Evolutionary conservation across 176 grass and related monocot species (phyloP).

Genomic region (Hyparrhenia diplandra): DNA sequence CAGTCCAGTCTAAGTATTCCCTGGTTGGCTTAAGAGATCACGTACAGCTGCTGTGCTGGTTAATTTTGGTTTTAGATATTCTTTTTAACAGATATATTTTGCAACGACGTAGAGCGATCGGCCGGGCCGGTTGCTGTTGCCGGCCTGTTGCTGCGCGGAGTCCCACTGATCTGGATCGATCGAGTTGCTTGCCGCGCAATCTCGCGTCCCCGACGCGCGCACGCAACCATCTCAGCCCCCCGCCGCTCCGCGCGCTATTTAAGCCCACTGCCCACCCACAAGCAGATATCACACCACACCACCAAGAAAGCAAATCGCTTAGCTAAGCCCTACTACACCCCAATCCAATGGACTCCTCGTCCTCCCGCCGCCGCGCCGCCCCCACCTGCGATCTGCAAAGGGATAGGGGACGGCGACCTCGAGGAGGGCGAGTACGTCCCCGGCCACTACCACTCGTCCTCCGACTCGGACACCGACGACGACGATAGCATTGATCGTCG

Average conservation of each 20-base stretch:
- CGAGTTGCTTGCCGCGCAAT: conserved; percentile 20
- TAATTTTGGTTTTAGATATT: no score
- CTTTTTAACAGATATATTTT: no score
- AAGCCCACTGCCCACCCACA: background rate
- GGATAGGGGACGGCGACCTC: background rate
- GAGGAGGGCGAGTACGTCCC: conserved; percentile 32
- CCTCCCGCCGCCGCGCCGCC: background rate
- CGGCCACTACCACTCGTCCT: background rate
- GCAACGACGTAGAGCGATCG: no score
- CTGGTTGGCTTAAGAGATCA: no score
- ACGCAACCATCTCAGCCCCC: background rate
- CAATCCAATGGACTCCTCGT: background rate
- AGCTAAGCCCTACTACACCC: background rate
- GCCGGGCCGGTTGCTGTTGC: background rate
- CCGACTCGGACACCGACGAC: background rate
- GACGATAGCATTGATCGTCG: background rate
- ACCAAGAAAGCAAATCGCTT: background rate
- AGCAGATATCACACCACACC: background rate
- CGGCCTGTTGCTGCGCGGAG: no score
- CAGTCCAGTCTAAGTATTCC: no score
- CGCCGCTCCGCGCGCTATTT: background rate
- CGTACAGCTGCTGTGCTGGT: no score
- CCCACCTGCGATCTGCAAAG: background rate
- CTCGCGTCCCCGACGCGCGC: background rate
- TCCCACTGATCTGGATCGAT: background rate